Base-by-base conservation (phyloP, 495 filamentous ascomycete species). In the Saxophila tyrrhenica region DNA sequence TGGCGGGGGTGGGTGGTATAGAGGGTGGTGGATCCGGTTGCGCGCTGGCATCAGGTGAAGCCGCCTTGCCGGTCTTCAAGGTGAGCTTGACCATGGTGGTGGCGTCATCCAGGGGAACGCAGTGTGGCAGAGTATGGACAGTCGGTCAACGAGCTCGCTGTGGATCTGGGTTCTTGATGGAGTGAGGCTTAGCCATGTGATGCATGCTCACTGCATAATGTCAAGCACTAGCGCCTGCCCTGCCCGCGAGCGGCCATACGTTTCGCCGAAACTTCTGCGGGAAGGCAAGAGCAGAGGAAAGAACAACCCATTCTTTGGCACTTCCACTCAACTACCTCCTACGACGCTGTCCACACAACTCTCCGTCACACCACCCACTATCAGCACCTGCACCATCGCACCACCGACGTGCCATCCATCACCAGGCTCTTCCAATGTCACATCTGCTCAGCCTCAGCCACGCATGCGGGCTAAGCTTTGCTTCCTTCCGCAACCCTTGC, bases 41-140 rank as follows among this genome's bases (percentile, higher is more conserved):
- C 47, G 58, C 9, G 59, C 61, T 16, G 7, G 48, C 25, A 9
- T 19, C n/a, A 38, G 67, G 56, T 22, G 61, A 61, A n/a, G 62
- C 48, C 23, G 54, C 48, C 29, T 43, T 54, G 7, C 39, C 52
- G 19, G 52, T 25, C 2, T 39, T 29, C 48, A 60, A 64, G 61
- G 58, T 70, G 54, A 81, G 54, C 57, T 76, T 80, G 23, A 84
- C 69, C 60, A 75, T 80, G 48, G 82, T 75, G 64, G 78, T 62
- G 39, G 35, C 16, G 35, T 39, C 35, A 16, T 16, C 16, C 35
- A 39, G 35, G 35, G 16, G n/a, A n/a, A n/a, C n/a, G n/a, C 16
- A 16, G 8, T 39, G 35, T 39, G 35, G 35, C 9, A 9, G 35
- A 39, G 35, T 44, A n/a, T n/a, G 19, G 41, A 17, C 7, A 17